phyloP scores from a whole-genome alignment of 2,329 filamentous ascomycete genomes.

The Phyllosticta citriasiana region DNA sequence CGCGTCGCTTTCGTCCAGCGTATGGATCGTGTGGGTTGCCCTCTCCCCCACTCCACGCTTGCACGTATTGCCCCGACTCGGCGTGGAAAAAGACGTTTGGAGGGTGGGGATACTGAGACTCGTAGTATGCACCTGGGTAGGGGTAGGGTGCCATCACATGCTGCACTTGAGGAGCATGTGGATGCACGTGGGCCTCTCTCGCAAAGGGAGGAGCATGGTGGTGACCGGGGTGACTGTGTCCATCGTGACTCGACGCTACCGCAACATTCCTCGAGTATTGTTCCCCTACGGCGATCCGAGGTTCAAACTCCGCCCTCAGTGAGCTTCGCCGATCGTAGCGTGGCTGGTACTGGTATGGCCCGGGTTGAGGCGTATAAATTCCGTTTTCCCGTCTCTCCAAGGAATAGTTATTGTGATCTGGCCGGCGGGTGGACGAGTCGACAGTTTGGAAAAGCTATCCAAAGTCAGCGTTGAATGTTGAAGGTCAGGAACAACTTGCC shows the following conservation, averaged over 20 bases:
- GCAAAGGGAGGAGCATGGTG: background rate
- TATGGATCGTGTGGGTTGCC: background rate
- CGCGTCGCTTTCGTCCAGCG: conserved; percentile 33
- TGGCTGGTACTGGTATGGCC: background rate
- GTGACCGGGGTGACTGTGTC: background rate
- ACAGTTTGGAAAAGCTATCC: background rate
- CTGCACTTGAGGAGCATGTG: background rate
- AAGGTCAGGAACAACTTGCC: background rate
- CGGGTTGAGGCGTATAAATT: background rate
- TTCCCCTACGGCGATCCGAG: background rate
- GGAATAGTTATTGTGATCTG: conserved; percentile 4
- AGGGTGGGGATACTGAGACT: background rate
- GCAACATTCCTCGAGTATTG: background rate
- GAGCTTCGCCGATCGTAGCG: background rate
- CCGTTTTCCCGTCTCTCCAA: background rate
- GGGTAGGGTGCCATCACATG: background rate
- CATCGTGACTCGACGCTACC: background rate
- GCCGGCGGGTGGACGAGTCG: background rate
- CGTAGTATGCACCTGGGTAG: background rate
- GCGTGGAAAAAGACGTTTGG: background rate
- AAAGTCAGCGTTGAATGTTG: background rate
- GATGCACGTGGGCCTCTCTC: background rate
- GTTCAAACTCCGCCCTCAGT: background rate
- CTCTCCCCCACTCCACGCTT: background rate
- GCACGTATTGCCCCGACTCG: background rate